phyloP scores from a whole-genome alignment of 176 grass and related monocot species.

The Raddia guianensis region DNA sequence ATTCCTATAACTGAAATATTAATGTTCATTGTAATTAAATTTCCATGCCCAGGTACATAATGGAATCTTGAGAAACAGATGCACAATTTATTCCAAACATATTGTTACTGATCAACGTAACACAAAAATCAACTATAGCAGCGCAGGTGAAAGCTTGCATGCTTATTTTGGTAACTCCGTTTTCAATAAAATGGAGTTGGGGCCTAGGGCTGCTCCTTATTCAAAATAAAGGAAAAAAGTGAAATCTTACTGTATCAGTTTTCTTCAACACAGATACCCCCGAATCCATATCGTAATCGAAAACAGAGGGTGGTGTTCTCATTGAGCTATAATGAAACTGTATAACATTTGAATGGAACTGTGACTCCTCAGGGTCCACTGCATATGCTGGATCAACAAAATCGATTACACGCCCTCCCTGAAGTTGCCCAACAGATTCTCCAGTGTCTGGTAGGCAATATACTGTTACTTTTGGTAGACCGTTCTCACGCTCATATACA shows the following conservation, averaged over 20 bases:
- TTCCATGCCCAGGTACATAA: neutral
- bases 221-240: neutral
- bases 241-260: constrained; percentile 66
- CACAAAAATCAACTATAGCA: neutral
- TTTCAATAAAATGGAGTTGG: no score
- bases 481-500: constrained; percentile 84
- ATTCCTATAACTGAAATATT: neutral
- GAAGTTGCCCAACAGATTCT: constrained; percentile 66
- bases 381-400: constrained; percentile 74
- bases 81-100: constrained; percentile 8
- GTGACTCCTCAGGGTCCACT: constrained; percentile 58
- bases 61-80: constrained; percentile 15
- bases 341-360: constrained; percentile 67
- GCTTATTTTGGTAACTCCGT: no score
- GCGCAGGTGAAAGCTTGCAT: constrained; percentile 36
- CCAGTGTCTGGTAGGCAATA: constrained; percentile 65
- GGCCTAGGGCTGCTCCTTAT: no score
- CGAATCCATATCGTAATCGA: constrained; percentile 86
- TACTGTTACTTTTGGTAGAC: constrained; percentile 74
- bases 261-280: constrained; percentile 82
- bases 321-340: constrained; percentile 84
- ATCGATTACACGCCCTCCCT: constrained; percentile 61
- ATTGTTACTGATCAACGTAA: neutral
- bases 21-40: neutral
- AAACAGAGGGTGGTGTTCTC: constrained; percentile 71